Evolutionary conservation across 345 rosid species (phyloP).

Genomic region (Garcia nutans): DNA sequence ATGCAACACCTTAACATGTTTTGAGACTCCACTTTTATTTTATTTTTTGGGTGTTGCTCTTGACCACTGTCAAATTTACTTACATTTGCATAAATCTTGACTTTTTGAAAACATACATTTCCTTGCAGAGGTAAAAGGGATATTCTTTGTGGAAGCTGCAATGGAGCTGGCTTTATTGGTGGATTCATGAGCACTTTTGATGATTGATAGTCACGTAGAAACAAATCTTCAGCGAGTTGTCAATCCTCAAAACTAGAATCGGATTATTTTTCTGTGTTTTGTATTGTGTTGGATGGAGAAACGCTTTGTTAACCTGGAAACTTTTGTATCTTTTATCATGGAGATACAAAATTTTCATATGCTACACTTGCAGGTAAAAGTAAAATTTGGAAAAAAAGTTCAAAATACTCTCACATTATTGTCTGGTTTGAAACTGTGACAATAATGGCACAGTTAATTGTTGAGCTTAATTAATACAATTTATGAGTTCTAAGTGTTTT

Average conservation of each 20-base stretch:
- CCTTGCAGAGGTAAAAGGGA: conserved; percentile 80
- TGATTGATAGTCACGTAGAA: conserved; percentile 15
- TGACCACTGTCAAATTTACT: background rate
- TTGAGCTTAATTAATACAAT: no score
- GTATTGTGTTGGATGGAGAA: background rate
- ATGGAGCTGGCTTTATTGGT: conserved; percentile 95
- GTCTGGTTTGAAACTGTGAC: no score
- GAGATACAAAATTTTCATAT: background rate
- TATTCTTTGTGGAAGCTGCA: conserved; percentile 75
- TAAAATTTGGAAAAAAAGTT: no score
- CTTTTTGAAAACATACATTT: background rate
- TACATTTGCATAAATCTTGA: background rate
- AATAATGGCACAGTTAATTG: no score
- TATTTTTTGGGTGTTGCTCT: no score
- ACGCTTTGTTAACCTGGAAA: background rate
- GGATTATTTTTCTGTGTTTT: background rate
- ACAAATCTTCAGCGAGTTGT: background rate
- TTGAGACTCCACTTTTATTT: no score
- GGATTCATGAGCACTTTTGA: conserved; percentile 89
- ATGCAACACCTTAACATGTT: no score
- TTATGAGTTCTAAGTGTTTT: no score
- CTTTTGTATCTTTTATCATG: background rate
- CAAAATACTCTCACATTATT: background rate
- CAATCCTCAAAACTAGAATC: background rate
- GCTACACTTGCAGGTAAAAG: background rate